These are phyloP conservation scores for Tilletiaria anomala DNA, from an alignment of 1,284 basidiomycete genomes.

Conservation along the genomic window DNA sequence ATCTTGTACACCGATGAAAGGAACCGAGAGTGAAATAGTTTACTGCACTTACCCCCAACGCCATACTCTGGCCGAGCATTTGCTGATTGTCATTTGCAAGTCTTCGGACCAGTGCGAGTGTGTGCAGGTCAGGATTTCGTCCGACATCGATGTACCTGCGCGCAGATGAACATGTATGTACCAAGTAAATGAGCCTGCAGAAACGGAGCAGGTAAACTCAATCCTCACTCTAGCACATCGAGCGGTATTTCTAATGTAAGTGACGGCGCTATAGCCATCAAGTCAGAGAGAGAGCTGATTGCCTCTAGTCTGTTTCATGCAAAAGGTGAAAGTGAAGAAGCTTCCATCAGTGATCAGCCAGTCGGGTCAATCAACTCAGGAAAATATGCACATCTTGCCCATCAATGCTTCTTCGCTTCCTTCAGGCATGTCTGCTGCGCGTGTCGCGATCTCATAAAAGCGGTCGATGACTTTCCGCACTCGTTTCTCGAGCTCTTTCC, in stretches of 20 bases:
- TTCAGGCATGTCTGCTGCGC: neutral
- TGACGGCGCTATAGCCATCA: neutral
- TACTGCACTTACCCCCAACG: constrained; percentile 7
- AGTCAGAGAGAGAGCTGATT: neutral
- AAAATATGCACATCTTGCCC: neutral
- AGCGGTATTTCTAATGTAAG: neutral
- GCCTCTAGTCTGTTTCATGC: neutral
- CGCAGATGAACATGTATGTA: too few relatives aligned
- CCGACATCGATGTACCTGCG: constrained; percentile 20
- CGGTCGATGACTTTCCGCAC: neutral
- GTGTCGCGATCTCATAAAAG: neutral
- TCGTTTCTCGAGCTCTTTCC: neutral
- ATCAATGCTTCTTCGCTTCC: neutral
- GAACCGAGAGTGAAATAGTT: neutral
- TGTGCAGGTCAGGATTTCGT: constrained; percentile 35
- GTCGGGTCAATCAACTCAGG: neutral
- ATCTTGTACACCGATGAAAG: neutral
- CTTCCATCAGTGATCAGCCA: neutral
- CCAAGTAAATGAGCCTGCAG: neutral
- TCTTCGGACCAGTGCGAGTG: constrained; percentile 26
- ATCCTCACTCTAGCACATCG: neutral
- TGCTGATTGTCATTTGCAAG: constrained; percentile 37
- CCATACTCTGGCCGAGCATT: constrained; percentile 22
- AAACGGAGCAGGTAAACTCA: neutral
- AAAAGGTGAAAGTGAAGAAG: neutral